phyloP scores from a whole-genome alignment of 495 filamentous ascomycete genomes.

The Bombardia bombarda region DNA sequence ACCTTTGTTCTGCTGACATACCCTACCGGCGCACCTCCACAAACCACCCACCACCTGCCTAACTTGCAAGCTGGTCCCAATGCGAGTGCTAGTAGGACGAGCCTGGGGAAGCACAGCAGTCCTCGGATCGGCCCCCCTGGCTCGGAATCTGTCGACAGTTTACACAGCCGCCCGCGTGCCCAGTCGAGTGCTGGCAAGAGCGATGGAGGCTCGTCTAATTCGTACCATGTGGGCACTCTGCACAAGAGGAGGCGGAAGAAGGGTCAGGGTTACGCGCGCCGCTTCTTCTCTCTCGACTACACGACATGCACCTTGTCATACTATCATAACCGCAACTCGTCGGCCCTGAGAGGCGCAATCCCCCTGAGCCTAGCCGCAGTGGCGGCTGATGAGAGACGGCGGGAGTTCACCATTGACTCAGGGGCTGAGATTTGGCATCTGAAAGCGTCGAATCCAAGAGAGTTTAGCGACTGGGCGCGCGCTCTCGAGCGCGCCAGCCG shows the following conservation, averaged over 20 bases:
- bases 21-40: conserved; percentile 74
- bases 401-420: conserved; percentile 94
- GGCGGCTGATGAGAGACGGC: conserved; percentile 72
- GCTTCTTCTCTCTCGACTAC: conserved; percentile 93
- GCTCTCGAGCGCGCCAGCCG: conserved; percentile 74
- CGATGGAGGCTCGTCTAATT: conserved; percentile 18
- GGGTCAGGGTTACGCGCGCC: conserved; percentile 84
- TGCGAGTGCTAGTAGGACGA: conserved; percentile 41
- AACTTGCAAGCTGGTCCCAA: conserved; percentile 39
- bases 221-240: conserved; percentile 71
- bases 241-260: conserved; percentile 87
- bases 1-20: conserved; percentile 94
- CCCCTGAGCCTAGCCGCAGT: conserved; percentile 86
- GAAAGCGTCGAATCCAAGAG: conserved; percentile 68
- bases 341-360: conserved; percentile 82
- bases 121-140: conserved; percentile 27
- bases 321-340: conserved; percentile 87
- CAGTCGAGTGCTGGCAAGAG: conserved; percentile 24
- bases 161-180: conserved; percentile 35
- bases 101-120: conserved; percentile 32
- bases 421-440: conserved; percentile 97
- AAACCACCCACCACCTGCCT: conserved; percentile 62
- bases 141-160: conserved; percentile 47
- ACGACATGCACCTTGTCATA: conserved; percentile 87
- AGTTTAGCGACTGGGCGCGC: conserved; percentile 79